Conservation (phyloP, 2,329 filamentous ascomycete genomes). For the Lasiodiplodia sp. region DNA sequence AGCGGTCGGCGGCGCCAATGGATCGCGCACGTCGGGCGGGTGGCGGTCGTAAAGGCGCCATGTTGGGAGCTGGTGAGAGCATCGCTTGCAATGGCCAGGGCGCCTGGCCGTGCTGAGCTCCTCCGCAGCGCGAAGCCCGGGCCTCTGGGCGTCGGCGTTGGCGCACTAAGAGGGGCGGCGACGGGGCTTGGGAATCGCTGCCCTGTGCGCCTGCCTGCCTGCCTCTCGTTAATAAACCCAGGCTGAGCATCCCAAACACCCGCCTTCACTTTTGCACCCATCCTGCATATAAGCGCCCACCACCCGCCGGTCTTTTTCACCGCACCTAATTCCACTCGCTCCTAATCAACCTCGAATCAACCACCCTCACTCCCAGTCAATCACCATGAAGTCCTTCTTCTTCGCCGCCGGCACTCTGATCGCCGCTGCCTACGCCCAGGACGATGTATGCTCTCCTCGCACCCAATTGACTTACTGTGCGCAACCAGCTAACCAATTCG, state of each 20-base stretch:
- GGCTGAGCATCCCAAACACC: slow-evolving; percentile 14
- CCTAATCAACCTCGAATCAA: not conserved
- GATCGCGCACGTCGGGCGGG: not conserved
- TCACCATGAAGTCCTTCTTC: slow-evolving; percentile 29
- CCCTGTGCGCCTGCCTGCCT: slow-evolving; percentile 2
- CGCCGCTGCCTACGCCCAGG: slow-evolving; percentile 29
- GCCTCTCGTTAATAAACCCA: slow-evolving; percentile 21
- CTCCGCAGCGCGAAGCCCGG: slow-evolving; percentile 16
- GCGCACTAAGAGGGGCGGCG: slow-evolving; percentile 10
- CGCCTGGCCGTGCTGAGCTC: slow-evolving; percentile 13
- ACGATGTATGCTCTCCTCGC: not conserved
- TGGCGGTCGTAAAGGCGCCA: slow-evolving; percentile 11
- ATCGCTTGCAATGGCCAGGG: slow-evolving; percentile 13
- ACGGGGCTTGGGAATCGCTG: slow-evolving; percentile 1
- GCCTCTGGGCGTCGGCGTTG: slow-evolving; percentile 9
- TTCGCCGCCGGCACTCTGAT: slow-evolving; percentile 28
- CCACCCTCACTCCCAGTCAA: not conserved
- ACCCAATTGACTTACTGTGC: not conserved
- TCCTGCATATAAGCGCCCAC: slow-evolving; percentile 15
- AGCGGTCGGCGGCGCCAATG: slow-evolving; percentile 3
- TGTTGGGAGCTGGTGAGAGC: slow-evolving; percentile 18
- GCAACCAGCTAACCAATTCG: not conserved
- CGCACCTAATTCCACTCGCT: slow-evolving; percentile 24
- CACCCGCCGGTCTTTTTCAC: slow-evolving; percentile 3
- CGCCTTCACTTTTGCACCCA: slow-evolving; percentile 13